phyloP scores from a whole-genome alignment of 495 filamentous ascomycete genomes.

The Delitschia confertaspora region DNA sequence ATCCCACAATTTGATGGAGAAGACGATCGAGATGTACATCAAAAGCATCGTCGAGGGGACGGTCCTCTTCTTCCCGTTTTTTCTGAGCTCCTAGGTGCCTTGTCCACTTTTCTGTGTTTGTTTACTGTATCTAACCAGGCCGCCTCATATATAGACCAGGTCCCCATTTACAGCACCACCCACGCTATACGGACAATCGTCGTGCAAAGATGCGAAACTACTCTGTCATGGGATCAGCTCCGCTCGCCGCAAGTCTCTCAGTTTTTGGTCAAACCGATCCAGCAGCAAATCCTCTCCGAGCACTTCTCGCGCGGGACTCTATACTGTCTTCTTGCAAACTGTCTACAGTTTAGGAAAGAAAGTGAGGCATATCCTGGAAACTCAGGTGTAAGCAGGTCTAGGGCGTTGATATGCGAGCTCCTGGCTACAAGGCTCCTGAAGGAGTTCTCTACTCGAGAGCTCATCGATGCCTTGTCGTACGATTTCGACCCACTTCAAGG shows the following conservation, averaged over 20 bases:
- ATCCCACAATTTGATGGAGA: conserved; percentile 12
- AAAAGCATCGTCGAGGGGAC: conserved; percentile 7
- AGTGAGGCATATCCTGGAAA: conserved; percentile 69
- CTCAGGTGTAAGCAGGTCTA: conserved; percentile 68
- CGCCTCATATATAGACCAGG: conserved; percentile 43
- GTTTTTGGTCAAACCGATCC: conserved; percentile 86
- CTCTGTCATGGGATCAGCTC: conserved; percentile 89
- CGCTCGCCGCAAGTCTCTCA: conserved; percentile 90
- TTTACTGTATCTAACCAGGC: conserved; percentile 18
- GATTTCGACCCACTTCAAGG: conserved; percentile 90
- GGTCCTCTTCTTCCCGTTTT: conserved; percentile 27
- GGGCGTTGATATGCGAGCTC: conserved; percentile 81
- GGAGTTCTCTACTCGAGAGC: conserved; percentile 77
- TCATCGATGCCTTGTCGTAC: conserved; percentile 86
- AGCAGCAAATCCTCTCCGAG: conserved; percentile 67
- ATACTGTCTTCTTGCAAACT: conserved; percentile 87
- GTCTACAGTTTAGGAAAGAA: conserved; percentile 86
- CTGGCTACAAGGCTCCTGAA: conserved; percentile 84
- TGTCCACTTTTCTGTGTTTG: not conserved
- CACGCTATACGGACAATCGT: conserved; percentile 80
- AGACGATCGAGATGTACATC: conserved; percentile 13
- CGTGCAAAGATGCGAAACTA: conserved; percentile 75
- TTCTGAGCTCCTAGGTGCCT: conserved; percentile 25
- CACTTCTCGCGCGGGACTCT: conserved; percentile 79
- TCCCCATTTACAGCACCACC: conserved; percentile 84